A percentile compares a stretch with the other conserved stretches of the same genome.
Conservation (phyloP, 768 basidiomycete genomes). For the Neoboletus magnificus region DNA sequence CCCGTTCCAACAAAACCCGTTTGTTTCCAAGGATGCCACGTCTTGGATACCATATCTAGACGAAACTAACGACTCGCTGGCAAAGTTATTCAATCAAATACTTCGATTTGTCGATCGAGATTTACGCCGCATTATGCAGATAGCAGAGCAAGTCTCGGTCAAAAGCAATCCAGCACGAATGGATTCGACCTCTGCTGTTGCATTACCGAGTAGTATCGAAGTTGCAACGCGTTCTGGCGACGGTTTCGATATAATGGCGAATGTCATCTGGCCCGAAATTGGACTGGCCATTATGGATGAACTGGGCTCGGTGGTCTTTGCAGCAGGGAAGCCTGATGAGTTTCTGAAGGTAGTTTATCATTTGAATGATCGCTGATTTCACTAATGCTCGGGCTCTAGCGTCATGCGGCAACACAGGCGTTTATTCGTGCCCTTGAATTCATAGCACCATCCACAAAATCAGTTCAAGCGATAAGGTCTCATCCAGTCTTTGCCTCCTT, state of each 20-base stretch:
- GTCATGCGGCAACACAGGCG: constrained; percentile 78
- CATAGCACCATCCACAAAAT: constrained; percentile 69
- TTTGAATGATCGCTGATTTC: not conserved
- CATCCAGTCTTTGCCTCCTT: constrained; percentile 73
- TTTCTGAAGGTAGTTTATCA: constrained; percentile 69
- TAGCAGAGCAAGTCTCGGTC: constrained; percentile 63
- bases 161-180: constrained; percentile 39
- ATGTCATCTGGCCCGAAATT: constrained; percentile 87
- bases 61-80: constrained; percentile 63
- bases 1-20: constrained; percentile 39
- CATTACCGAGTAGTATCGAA: constrained; percentile 1
- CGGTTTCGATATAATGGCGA: constrained; percentile 81
- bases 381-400: constrained; percentile 41
- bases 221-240: constrained; percentile 14
- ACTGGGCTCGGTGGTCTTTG: constrained; percentile 78
- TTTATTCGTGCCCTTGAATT: constrained; percentile 83
- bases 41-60: constrained; percentile 56
- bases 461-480: constrained; percentile 67
- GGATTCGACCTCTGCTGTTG: constrained; percentile 5
- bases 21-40: constrained; percentile 28
- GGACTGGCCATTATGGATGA: constrained; percentile 79
- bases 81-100: constrained; percentile 75
- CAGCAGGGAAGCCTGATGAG: constrained; percentile 88
- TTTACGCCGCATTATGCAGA: constrained; percentile 68
- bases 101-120: constrained; percentile 79